Percentiles rank a stretch among this genome's conserved stretches.
Evolutionary conservation across 805 yeast species (phyloP).

Genomic region (Metschnikowia kunwiensis): DNA sequence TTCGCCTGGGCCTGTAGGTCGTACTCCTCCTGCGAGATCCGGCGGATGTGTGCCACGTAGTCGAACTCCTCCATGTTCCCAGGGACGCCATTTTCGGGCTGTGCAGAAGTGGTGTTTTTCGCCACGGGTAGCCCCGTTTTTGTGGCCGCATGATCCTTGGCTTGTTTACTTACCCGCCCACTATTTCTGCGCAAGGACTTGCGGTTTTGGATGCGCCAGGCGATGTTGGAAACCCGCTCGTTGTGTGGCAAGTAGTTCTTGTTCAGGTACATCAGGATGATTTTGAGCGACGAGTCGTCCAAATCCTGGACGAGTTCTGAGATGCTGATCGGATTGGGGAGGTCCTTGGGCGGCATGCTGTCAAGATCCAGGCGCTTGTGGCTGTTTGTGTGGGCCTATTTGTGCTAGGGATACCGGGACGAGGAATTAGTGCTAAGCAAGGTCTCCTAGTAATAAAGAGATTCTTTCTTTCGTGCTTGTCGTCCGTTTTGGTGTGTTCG

Average conservation of each 20-base stretch:
- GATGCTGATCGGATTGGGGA: slow-evolving; percentile 3
- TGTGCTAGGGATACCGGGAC: too few species aligned
- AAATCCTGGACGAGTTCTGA: slow-evolving; percentile 29
- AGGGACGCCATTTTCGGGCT: slow-evolving; percentile 7
- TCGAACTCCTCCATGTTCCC: slow-evolving; percentile 41
- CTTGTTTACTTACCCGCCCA: slow-evolving; percentile 2
- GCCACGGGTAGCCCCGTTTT: background rate
- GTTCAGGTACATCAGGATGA: slow-evolving; percentile 41
- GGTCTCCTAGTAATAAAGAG: too few species aligned
- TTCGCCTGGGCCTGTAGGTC: too few species aligned
- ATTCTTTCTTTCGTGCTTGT: too few species aligned
- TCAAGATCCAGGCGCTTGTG: too few species aligned
- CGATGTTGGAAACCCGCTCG: slow-evolving; percentile 40
- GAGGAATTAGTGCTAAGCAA: too few species aligned
- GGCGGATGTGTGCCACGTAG: slow-evolving; percentile 44
- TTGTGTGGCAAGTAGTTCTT: slow-evolving; percentile 42
- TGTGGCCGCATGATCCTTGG: background rate
- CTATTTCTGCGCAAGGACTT: slow-evolving; percentile 22
- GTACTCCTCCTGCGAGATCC: slow-evolving; percentile 40
- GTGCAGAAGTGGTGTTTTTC: background rate
- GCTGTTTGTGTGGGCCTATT: too few species aligned
- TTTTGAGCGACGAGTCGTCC: slow-evolving; percentile 36
- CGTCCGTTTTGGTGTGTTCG: too few species aligned
- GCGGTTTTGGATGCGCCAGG: slow-evolving; percentile 44
- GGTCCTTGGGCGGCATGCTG: slow-evolving; percentile 7